Evolutionary conservation across 805 yeast species (phyloP), one percentile per base, ranked within the genome.

Genomic region (Candida montana): DNA sequence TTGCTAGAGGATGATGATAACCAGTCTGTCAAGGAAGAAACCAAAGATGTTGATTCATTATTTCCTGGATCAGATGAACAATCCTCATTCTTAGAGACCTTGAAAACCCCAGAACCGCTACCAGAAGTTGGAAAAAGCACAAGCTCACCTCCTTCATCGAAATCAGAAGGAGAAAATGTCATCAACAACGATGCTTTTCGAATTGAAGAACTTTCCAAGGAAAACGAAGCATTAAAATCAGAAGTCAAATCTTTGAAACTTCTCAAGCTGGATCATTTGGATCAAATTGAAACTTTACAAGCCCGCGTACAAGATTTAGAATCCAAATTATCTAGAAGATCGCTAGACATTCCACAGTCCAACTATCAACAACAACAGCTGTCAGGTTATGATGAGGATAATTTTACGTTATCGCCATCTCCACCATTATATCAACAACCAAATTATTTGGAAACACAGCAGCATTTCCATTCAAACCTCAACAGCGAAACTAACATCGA

Each of bases 171-270:
- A n/a, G n/a, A n/a, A n/a, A n/a, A n/a, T n/a, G n/a, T n/a, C n/a
- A n/a, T n/a, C n/a, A n/a, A n/a, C n/a, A n/a, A n/a, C n/a, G 29
- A 31, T 13, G 13, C 31, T 4, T 44, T 32, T 13, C 43, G 46
- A 26, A 38, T 33, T 15, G 31, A 28, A 13, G 38, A 45, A 2
- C 53, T 75, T 7, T 52, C 52, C 19, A 47, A 51, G 7, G 55
- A 68, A 39, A 46, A 68, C 19, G 50, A 47, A 21, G 43, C 41
- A 13, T 53, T 74, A 3, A 69, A 69, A 33, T 45, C 54, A 23
- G 71, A 71, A 39, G 46, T 69, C 13, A 72, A 67, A 33, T 51
- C 54, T 3, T 45, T 64, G 11, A 64, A 64, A 19, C 56, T 64
- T 19, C 63, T 62, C 27, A 55, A 63, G 41, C 45, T 71, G 24